Conservation (phyloP, 192 early-diverging fungal species). For the Backusella sp. region DNA sequence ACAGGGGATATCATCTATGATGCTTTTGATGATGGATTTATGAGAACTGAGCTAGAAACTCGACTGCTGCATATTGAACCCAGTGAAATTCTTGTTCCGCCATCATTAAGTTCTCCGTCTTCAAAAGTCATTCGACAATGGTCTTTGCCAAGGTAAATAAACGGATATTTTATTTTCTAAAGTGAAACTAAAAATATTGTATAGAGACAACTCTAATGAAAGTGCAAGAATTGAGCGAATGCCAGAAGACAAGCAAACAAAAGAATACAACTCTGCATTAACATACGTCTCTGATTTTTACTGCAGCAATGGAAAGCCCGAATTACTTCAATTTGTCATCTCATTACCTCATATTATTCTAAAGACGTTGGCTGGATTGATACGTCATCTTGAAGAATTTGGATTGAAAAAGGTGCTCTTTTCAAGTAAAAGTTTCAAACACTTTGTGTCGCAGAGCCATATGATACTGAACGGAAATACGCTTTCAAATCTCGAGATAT, state of each 20-base stretch:
- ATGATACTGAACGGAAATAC: conserved; percentile 73
- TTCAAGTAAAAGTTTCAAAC: conserved; percentile 55
- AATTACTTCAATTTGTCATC: conserved; percentile 18
- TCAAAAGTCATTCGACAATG: conserved; percentile 50
- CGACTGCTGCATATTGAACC: conserved; percentile 65
- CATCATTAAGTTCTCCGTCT: conserved; percentile 50
- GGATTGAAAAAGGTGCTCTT: conserved; percentile 54
- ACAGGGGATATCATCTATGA: conserved; percentile 77
- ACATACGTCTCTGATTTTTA: conserved; percentile 47
- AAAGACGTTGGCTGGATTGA: conserved; percentile 48
- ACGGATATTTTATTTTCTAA: not conserved
- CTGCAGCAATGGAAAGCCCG: not conserved
- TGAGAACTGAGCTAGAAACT: conserved; percentile 67
- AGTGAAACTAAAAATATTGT: not conserved
- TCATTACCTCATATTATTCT: not conserved
- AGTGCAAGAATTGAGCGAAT: conserved; percentile 55
- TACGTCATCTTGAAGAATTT: conserved; percentile 65
- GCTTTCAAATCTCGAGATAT: conserved; percentile 64
- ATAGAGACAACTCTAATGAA: conserved; percentile 37
- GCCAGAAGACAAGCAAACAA: conserved; percentile 37
- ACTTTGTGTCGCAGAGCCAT: conserved; percentile 54
- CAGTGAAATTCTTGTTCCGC: conserved; percentile 62
- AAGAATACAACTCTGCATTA: conserved; percentile 45
- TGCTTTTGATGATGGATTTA: conserved; percentile 59
- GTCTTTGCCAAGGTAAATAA: not conserved